These are phyloP conservation scores for Chaetomium globosum DNA, from an alignment of 2,329 filamentous ascomycete species.

Conservation along the genomic window DNA sequence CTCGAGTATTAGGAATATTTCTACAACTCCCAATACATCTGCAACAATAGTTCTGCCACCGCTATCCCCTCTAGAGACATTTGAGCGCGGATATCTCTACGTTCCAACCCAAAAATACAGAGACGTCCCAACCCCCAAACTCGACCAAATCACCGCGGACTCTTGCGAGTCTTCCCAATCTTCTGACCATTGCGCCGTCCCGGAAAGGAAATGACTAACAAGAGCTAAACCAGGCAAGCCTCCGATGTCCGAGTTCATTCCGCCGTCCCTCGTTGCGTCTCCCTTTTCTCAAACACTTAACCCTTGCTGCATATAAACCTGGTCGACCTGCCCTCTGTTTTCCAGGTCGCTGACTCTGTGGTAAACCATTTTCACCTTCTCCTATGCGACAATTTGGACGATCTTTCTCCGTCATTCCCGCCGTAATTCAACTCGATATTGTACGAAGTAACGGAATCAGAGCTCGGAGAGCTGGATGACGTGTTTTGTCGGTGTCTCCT, in stretches of 20 bases:
- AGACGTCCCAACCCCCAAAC: neutral
- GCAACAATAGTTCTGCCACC: neutral
- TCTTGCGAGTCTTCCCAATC: slow-evolving; percentile 13
- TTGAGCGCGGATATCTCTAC: neutral
- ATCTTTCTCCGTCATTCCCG: slow-evolving; percentile 32
- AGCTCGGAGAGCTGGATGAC: slow-evolving; percentile 3
- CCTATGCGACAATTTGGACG: slow-evolving; percentile 8
- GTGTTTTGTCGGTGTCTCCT: slow-evolving; percentile 21
- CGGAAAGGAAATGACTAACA: neutral
- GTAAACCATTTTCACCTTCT: slow-evolving; percentile 5
- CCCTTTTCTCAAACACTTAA: neutral
- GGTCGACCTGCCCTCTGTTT: neutral
- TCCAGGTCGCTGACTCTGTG: neutral
- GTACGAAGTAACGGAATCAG: slow-evolving; percentile 31
- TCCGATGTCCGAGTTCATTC: neutral
- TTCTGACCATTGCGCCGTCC: neutral
- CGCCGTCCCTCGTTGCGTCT: too few relatives aligned
- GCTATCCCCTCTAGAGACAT: neutral
- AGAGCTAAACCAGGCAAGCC: neutral
- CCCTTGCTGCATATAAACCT: neutral
- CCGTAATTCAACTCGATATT: slow-evolving; percentile 41
- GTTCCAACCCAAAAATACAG: neutral
- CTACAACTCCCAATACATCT: neutral
- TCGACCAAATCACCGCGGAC: neutral
- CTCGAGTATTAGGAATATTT: neutral